These are phyloP conservation scores for Closterium sp. DNA, from an alignment of 139 green algal genomes.

Conservation along the genomic window DNA sequence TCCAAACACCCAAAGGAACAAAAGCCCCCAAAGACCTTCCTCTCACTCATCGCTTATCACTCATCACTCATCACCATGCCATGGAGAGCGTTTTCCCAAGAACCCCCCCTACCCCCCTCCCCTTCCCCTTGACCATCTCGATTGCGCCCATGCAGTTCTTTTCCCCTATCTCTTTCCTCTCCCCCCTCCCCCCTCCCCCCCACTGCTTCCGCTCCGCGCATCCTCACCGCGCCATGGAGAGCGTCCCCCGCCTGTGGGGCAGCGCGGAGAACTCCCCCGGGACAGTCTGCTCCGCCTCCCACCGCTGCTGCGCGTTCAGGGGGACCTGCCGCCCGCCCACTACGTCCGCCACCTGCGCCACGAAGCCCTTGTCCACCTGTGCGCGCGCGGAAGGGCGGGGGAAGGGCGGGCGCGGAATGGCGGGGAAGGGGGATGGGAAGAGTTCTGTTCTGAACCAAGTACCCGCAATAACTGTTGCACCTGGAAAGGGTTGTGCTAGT, in stretches of 20 bases:
- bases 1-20: neutral
- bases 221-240: constrained; percentile 74
- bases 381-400: neutral
- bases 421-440: too few relatives aligned
- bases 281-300: constrained; percentile 66
- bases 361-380: constrained; percentile 83
- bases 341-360: constrained; percentile 79
- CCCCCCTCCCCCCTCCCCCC: too few relatives aligned
- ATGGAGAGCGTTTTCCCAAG: too few relatives aligned
- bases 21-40: too few relatives aligned
- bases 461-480: too few relatives aligned
- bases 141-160: neutral
- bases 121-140: too few relatives aligned
- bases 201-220: neutral
- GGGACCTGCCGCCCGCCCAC: constrained; percentile 55
- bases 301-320: constrained; percentile 66
- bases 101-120: too few relatives aligned
- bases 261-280: constrained; percentile 58
- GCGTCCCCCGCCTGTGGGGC: constrained; percentile 62
- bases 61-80: too few relatives aligned
- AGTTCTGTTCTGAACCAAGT: too few relatives aligned
- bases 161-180: neutral
- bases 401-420: neutral
- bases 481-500: too few relatives aligned
- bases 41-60: too few relatives aligned